Evolutionary conservation across 164 flowering plant genomes (phyloP).

Genomic region (Nelumbo lutea): DNA sequence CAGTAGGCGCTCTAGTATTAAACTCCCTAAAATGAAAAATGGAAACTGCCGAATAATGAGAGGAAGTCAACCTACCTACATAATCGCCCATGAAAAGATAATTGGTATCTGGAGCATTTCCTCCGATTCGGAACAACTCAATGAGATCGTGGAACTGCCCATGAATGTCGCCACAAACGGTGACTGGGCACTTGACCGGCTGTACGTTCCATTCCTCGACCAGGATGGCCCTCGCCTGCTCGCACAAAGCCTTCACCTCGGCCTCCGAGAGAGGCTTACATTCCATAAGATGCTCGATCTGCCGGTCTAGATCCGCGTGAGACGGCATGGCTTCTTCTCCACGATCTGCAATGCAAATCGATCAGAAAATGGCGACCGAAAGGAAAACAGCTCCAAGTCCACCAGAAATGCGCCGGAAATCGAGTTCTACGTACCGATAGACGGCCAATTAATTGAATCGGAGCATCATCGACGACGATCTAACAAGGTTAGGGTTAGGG

Average conservation of each 20-base stretch:
- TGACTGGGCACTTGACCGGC: constrained; percentile 70
- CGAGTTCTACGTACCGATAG: neutral
- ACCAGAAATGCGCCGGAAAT: neutral
- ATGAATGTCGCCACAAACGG: constrained; percentile 72
- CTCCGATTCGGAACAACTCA: constrained; percentile 70
- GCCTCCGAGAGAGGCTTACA: constrained; percentile 71
- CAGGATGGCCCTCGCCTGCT: constrained; percentile 71
- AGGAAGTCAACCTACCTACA: constrained; percentile 48
- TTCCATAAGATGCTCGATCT: constrained; percentile 87
- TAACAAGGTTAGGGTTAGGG: constrained; percentile 1
- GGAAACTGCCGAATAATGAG: neutral
- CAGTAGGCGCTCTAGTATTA: too few relatives aligned
- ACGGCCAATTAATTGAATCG: constrained; percentile 3
- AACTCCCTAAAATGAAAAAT: neutral
- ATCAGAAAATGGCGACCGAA: constrained; percentile 4
- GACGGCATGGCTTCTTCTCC: constrained; percentile 53
- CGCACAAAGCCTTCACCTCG: constrained; percentile 81
- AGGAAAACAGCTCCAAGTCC: neutral
- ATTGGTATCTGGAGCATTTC: constrained; percentile 79
- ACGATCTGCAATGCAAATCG: constrained; percentile 15
- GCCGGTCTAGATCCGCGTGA: constrained; percentile 76
- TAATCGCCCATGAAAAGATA: constrained; percentile 95
- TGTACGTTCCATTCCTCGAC: constrained; percentile 91
- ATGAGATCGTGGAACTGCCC: constrained; percentile 75
- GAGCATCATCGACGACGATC: neutral